Evolutionary conservation across 768 basidiomycete genomes (phyloP).

Genomic region (Amanita exitialis): DNA sequence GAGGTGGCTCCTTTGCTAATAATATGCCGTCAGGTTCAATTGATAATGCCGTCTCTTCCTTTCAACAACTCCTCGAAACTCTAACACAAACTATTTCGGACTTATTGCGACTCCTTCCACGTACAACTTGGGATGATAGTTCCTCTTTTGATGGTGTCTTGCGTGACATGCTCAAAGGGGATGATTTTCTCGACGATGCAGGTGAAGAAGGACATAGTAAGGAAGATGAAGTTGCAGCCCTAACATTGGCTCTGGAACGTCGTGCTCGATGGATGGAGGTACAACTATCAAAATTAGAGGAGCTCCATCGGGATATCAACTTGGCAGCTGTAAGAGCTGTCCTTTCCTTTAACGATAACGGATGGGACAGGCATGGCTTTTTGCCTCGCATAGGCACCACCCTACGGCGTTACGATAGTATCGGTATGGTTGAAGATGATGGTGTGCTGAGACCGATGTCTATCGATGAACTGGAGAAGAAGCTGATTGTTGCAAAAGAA

Average conservation of each 20-base stretch:
- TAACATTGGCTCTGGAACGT: conserved; percentile 76
- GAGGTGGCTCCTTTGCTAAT: conserved; percentile 75
- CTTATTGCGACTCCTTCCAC: conserved; percentile 72
- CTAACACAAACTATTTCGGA: conserved; percentile 87
- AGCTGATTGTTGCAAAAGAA: conserved; percentile 59
- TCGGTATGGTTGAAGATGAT: conserved; percentile 45
- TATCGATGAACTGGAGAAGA: conserved; percentile 67
- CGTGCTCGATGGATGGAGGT: conserved; percentile 94
- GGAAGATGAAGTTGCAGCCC: conserved; percentile 78
- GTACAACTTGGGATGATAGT: conserved; percentile 85
- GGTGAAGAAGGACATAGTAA: conserved; percentile 53
- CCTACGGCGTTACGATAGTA: conserved; percentile 54
- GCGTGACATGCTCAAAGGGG: conserved; percentile 82
- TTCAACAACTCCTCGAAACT: conserved; percentile 82
- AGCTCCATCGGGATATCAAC: conserved; percentile 85
- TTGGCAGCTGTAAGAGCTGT: conserved; percentile 78
- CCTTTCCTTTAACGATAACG: conserved; percentile 74
- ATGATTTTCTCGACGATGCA: conserved; percentile 74
- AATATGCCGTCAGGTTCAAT: conserved; percentile 84
- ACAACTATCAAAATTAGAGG: conserved; percentile 80
- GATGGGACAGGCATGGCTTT: conserved; percentile 67
- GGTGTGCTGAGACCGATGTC: conserved; percentile 43
- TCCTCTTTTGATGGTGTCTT: conserved; percentile 83
- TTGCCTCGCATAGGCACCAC: conserved; percentile 65
- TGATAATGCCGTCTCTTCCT: conserved; percentile 83